Percentiles rank a stretch among this genome's conserved stretches.
These are phyloP conservation scores for Boletus patriciae DNA, from an alignment of 768 basidiomycete genomes.

Conservation along the genomic window DNA sequence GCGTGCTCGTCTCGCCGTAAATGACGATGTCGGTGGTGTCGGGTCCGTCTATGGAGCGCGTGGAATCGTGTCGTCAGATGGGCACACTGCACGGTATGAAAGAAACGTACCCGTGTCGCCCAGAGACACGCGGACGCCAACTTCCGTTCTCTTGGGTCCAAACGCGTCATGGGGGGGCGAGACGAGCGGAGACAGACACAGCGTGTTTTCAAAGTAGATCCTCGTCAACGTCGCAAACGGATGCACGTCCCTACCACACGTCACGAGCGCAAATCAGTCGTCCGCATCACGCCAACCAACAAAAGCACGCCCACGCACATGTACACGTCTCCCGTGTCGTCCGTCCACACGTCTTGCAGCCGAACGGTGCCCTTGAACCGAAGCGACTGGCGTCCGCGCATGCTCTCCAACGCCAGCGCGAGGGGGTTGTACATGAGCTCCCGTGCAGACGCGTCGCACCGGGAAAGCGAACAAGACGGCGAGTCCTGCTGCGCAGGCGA, in stretches of 20 bases:
- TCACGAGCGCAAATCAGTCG: not conserved
- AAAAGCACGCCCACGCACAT: slow-evolving; percentile 39
- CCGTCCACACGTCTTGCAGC: slow-evolving; percentile 57
- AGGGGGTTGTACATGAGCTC: slow-evolving; percentile 65
- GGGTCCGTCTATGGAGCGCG: slow-evolving; percentile 51
- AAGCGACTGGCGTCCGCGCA: slow-evolving; percentile 70
- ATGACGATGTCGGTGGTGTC: slow-evolving; percentile 68
- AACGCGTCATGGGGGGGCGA: slow-evolving; percentile 21
- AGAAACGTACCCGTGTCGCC: slow-evolving; percentile 57
- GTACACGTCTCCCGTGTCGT: slow-evolving; percentile 52
- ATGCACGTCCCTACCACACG: slow-evolving; percentile 60
- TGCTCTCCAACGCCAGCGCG: slow-evolving; percentile 72
- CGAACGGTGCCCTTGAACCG: slow-evolving; percentile 55
- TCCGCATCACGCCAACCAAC: not conserved
- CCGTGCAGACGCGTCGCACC: slow-evolving; percentile 25
- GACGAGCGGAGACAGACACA: slow-evolving; percentile 51
- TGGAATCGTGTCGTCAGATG: not conserved
- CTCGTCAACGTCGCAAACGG: slow-evolving; percentile 59
- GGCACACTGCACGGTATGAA: not conserved
- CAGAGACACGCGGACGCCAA: slow-evolving; percentile 66
- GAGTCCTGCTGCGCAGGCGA: slow-evolving; percentile 33
- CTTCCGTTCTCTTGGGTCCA: slow-evolving; percentile 39
- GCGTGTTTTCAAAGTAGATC: slow-evolving; percentile 69
- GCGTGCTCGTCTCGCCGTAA: slow-evolving; percentile 39
- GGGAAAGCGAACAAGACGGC: slow-evolving; percentile 17